Base-by-base conservation (phyloP, 805 yeast species). In the Candida ascalaphidarum region DNA sequence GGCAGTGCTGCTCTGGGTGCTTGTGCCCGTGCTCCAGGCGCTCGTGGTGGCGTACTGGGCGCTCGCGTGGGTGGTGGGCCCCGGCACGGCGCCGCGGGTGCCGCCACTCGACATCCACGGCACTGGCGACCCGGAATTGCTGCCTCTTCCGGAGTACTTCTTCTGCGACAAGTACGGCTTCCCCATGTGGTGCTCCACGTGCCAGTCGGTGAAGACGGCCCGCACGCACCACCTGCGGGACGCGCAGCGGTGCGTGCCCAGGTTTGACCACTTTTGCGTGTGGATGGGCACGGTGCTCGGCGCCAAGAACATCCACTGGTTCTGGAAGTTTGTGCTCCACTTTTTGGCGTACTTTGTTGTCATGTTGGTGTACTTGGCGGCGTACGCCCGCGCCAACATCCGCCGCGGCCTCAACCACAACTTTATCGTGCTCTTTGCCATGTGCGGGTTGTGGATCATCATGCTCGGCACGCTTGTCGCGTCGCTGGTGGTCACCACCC, bases 261-360 rank as follows among this genome's bases (percentile, higher is more conserved):
- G 68, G 32, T 80, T 82, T 62, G 97, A 88, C 52, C 97, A 88
- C 49, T 79, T 66, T 43, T 88, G 97, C 48, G 45, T 74, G 1
- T 85, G 84, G 79, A 52, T 89, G 0, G 94, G 94, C 1, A 48
- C 66, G 0, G 71, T 74, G 4, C 71, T 88, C 24, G 96, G 95
- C 0, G 68, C 70, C 33, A 49, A 57, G 21, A 88, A 89, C 51
- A 74, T 74, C 46, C 46, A 67, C 27, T 53, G 61, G 17, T 86
- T 86, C 42, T 28, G 77, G 3, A 74, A 71, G 35, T 77, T 68
- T 41, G 43, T 68, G 18, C 23, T 61, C 4, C 56, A 60, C 41
- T 50, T 63, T 17, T 48, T 54, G 16, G 14, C 48, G 3, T 46
- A 57, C 24, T 60, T 73, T 23, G 27, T 71, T 1, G 28, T 51